Evolutionary conservation across 495 filamentous ascomycete genomes (phyloP).

Genomic region (Hypoxylon fragiforme): DNA sequence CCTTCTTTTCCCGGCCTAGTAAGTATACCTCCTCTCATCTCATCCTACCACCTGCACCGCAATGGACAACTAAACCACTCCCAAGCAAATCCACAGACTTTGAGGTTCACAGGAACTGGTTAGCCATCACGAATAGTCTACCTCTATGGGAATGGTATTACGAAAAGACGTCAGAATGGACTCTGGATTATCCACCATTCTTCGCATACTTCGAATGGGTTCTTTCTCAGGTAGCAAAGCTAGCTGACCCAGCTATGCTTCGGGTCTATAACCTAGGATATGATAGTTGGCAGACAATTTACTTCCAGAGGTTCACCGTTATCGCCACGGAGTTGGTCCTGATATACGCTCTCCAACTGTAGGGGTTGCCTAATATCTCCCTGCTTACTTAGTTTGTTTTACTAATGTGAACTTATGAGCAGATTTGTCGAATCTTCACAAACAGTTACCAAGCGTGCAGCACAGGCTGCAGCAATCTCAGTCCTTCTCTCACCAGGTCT

Average conservation of each 20-base stretch:
- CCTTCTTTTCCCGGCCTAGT: conserved; percentile 96
- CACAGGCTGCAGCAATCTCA: conserved; percentile 85
- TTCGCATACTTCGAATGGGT: conserved; percentile 97
- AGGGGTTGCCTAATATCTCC: conserved; percentile 6
- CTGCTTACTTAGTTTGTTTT: conserved; percentile 7
- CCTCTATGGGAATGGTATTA: conserved; percentile 92
- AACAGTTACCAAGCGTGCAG: conserved; percentile 66
- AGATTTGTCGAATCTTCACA: conserved; percentile 75
- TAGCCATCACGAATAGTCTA: conserved; percentile 88
- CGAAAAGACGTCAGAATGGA: conserved; percentile 98
- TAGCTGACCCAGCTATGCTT: conserved; percentile 80
- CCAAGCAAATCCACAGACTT: conserved; percentile 97
- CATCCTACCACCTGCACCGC: background rate
- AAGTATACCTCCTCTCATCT: conserved; percentile 43
- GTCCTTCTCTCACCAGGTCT: conserved; percentile 90
- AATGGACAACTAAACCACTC: conserved; percentile 14
- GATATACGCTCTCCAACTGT: conserved; percentile 82
- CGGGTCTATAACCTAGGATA: conserved; percentile 78
- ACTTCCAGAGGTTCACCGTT: conserved; percentile 88
- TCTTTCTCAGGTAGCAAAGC: conserved; percentile 77
- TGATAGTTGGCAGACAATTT: conserved; percentile 87
- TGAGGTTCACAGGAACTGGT: conserved; percentile 97
- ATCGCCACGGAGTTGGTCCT: conserved; percentile 85
- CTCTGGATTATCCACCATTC: conserved; percentile 96
- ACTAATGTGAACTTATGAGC: conserved; percentile 5